Conservation (phyloP, 2,329 filamentous ascomycete genomes). For the Hypoxylon sp. region DNA sequence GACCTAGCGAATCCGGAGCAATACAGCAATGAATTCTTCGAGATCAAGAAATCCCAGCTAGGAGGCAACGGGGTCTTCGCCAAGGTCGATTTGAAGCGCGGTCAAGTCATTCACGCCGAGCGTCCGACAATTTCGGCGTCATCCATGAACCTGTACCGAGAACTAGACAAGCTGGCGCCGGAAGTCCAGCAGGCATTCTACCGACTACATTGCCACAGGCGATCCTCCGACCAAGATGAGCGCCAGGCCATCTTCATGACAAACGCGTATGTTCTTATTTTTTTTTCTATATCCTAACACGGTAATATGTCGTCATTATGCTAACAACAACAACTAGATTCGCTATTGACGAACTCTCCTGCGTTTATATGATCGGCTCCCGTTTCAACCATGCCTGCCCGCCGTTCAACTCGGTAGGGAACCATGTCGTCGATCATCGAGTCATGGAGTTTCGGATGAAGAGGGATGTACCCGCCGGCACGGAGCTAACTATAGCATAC, state of each 20-base stretch:
- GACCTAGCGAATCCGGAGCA: constrained; percentile 31
- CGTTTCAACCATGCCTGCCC: constrained; percentile 73
- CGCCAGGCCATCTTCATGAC: constrained; percentile 61
- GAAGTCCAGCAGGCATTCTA: constrained; percentile 55
- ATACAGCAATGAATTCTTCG: constrained; percentile 59
- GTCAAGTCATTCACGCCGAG: constrained; percentile 63
- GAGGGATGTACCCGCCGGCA: constrained; percentile 58
- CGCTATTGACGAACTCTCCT: constrained; percentile 46
- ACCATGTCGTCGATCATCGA: constrained; percentile 46
- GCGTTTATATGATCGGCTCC: constrained; percentile 66
- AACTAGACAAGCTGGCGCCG: constrained; percentile 56
- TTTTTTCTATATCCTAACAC: background rate
- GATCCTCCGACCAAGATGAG: constrained; percentile 49
- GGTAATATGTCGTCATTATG: background rate
- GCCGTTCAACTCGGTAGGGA: constrained; percentile 61
- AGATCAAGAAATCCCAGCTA: constrained; percentile 58
- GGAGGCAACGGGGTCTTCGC: constrained; percentile 66
- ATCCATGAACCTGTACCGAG: constrained; percentile 51
- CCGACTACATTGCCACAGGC: constrained; percentile 57
- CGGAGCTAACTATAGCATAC: constrained; percentile 69
- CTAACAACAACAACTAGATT: constrained; percentile 27
- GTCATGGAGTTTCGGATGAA: constrained; percentile 61
- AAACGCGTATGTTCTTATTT: constrained; percentile 60
- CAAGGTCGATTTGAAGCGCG: constrained; percentile 54
- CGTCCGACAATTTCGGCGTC: constrained; percentile 58